These are phyloP conservation scores for Epithemia pelagica DNA, from an alignment of 108 stramenopile genomes.

Conservation along the genomic window DNA sequence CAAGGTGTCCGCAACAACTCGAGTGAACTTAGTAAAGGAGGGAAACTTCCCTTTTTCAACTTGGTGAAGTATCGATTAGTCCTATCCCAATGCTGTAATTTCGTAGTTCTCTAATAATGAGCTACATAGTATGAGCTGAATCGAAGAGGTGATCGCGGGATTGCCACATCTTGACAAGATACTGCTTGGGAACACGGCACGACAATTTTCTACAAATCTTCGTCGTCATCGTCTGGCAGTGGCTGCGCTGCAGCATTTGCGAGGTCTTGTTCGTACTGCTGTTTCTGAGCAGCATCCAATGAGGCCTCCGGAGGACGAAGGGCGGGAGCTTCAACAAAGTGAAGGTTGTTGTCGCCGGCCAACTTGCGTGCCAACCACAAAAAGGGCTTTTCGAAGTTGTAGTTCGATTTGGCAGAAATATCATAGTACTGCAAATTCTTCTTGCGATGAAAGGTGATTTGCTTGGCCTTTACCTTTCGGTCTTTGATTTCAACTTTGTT, in stretches of 20 bases:
- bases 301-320: constrained; percentile 94
- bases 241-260: constrained; percentile 87
- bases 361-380: constrained; percentile 99
- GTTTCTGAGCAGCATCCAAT: constrained; percentile 87
- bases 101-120: too few relatives aligned
- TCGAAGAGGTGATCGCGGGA: too few relatives aligned
- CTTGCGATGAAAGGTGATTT: constrained; percentile 99
- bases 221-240: constrained; percentile 95
- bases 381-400: constrained; percentile 99
- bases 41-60: too few relatives aligned
- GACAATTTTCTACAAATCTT: constrained; percentile 90
- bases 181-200: too few relatives aligned
- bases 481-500: constrained; percentile 99
- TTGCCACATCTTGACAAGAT: too few relatives aligned
- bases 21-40: too few relatives aligned
- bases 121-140: too few relatives aligned
- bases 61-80: too few relatives aligned
- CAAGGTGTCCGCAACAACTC: too few relatives aligned
- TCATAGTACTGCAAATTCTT: constrained; percentile 99
- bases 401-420: constrained; percentile 99
- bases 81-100: too few relatives aligned
- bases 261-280: constrained; percentile 82
- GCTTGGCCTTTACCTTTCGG: constrained; percentile 99
- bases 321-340: constrained; percentile 97
- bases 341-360: constrained; percentile 91